These are phyloP conservation scores for Multifurca ochricompacta DNA, from an alignment of 768 basidiomycete species.

Conservation along the genomic window DNA sequence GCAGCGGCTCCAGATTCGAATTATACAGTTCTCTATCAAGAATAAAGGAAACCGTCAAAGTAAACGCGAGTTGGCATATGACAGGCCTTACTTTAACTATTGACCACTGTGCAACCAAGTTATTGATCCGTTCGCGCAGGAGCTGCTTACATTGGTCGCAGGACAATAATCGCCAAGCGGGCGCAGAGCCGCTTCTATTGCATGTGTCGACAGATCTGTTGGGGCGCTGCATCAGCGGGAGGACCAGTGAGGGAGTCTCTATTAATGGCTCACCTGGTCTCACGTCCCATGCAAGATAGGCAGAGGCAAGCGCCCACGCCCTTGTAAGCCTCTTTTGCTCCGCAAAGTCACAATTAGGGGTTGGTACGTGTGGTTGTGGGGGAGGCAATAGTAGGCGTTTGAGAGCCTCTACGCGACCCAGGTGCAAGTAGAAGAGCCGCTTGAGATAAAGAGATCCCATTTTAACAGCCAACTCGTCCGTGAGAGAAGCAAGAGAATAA, in stretches of 20 bases:
- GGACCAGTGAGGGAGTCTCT: neutral
- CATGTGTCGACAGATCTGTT: slow-evolving; percentile 62
- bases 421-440: slow-evolving; percentile 75
- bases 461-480: slow-evolving; percentile 58
- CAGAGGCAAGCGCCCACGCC: slow-evolving; percentile 77
- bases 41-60: neutral
- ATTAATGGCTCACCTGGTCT: slow-evolving; percentile 49
- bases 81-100: slow-evolving; percentile 53
- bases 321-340: slow-evolving; percentile 75
- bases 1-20: neutral
- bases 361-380: slow-evolving; percentile 71
- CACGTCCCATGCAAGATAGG: slow-evolving; percentile 80
- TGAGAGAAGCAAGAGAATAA: slow-evolving; percentile 56
- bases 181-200: slow-evolving; percentile 64
- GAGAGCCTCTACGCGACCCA: slow-evolving; percentile 74
- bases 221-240: neutral
- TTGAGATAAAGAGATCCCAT: slow-evolving; percentile 77
- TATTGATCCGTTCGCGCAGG: slow-evolving; percentile 59
- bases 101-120: slow-evolving; percentile 69
- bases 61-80: neutral
- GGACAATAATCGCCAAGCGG: slow-evolving; percentile 61
- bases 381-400: slow-evolving; percentile 71
- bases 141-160: slow-evolving; percentile 62
- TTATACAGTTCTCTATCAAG: slow-evolving; percentile 14
- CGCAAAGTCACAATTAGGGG: slow-evolving; percentile 53